phyloP scores from a whole-genome alignment of 176 grass and related monocot species.

The maize (Zea mays) region DNA sequence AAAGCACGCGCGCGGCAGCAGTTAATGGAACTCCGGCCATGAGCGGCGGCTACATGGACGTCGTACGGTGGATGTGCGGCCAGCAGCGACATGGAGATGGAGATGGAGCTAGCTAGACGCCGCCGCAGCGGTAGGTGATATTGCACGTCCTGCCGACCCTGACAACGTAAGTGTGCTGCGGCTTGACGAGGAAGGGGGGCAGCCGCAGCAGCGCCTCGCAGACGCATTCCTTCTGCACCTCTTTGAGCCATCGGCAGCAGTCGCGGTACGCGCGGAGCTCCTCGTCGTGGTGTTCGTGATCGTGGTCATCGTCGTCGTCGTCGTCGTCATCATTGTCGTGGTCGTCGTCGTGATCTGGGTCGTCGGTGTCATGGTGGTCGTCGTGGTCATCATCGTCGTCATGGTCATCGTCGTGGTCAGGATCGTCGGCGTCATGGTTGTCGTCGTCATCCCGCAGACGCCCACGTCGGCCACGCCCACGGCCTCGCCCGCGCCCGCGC shows the following conservation, averaged over 20 bases:
- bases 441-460: slow-evolving; percentile 28
- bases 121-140: slow-evolving; percentile 61
- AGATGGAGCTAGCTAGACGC: slow-evolving; percentile 27
- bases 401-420: neutral
- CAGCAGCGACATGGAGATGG: neutral
- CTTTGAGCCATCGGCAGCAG: slow-evolving; percentile 79
- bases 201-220: slow-evolving; percentile 70
- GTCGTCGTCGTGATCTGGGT: slow-evolving; percentile 5
- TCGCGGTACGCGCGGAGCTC: slow-evolving; percentile 57
- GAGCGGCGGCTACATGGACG: neutral
- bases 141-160: slow-evolving; percentile 60
- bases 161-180: slow-evolving; percentile 71
- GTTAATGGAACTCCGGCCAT: neutral
- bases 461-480: neutral
- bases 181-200: slow-evolving; percentile 74
- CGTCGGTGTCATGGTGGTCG: slow-evolving; percentile 21
- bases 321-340: neutral
- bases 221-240: slow-evolving; percentile 79
- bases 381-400: neutral
- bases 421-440: slow-evolving; percentile 19
- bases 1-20: slow-evolving; percentile 5
- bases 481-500: neutral
- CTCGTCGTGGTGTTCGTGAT: slow-evolving; percentile 36
- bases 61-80: neutral
- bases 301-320: neutral